Evolutionary conservation across 108 stramenopile genomes (phyloP), one percentile per base, ranked within the genome.

Genomic region (Aureococcus anophagefferens): DNA sequence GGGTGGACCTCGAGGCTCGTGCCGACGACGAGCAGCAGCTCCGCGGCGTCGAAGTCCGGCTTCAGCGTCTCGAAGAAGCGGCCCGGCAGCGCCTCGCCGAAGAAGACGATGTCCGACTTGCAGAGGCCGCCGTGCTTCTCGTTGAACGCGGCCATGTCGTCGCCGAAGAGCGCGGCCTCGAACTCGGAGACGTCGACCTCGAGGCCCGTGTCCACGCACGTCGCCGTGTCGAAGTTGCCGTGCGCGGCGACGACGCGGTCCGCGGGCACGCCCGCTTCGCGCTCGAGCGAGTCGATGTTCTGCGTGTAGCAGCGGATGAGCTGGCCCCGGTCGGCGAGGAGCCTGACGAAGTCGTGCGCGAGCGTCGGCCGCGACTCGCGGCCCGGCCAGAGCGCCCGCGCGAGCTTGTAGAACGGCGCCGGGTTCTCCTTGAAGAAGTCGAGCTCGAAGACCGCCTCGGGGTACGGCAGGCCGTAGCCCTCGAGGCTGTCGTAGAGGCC

Each of bases 391-490:
- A 97, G 72, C 65, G 89, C 91, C 62, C 77, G 77, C 7, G 77
- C 74, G 4, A 81, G 17, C 65, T 62, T 36, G 69, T 73, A 75
- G 65, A 84, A 84, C 37, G 83, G 74, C 68, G 11, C 16, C 31
- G 78, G 76, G 51, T 59, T 59, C 44, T 40, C 33, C 0, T 28
- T 25, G 68, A 84, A 97, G 88, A 86, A 97, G 40, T 79, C 77
- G 25, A 97, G 63, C 73, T 94, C 92, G 78, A 97, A 97, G 25
- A 97, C 89, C 18, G 91, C 90, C 65, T 94, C 91, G 0, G 96
- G 94, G 68, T 74, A 87, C 15, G 94, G 93, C 16, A 97, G 82
- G 3, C 51, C 51, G 83, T 89, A 94, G 63, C 90, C 83, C 74
- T 84, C 80, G 28, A 97, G 80, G 71, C 91, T 91, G 74, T 89